Base-by-base conservation (phyloP, 2,329 filamentous ascomycete genomes). In the Phyllosticta ampelicida region DNA sequence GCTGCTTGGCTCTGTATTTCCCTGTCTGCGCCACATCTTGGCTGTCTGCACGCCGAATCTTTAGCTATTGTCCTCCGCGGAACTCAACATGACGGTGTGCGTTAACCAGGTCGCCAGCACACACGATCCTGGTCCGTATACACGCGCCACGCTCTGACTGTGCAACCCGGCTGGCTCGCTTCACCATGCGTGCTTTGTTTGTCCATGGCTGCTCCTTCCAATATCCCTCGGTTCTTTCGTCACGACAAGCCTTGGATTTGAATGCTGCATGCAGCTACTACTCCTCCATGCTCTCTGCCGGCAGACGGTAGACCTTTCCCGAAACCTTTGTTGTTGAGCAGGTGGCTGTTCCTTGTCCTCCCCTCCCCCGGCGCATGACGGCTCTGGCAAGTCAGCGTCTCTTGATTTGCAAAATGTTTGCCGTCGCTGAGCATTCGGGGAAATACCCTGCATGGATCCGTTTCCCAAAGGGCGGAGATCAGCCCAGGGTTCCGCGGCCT, bases 391-490 rank as follows among this genome's bases (percentile, higher is more conserved):
- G 55, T 58, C 55, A 58, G 55, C 30, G 55, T 20, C 36, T 51
- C 23, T 49, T 30, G 20, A 53, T 58, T 58, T 53, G 19, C 50
- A 58, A 58, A 51, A 50, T 58, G 51, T 48, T 49, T 16, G 51
- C 55, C 16, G 49, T 26, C 49, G 20, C 30, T 28, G 50, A 5
- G 55, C 36, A 51, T 51, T 57, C 51, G 51, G 55, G 55, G 50
- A 53, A 49, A 58, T 53, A 30, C 55, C 56, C 52, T 58, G 56
- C 56, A 58, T 58, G 56, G 51, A 54, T 58, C 56, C 30, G 51
- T 52, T 48, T 58, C 51, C 19, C 56, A 26, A 26, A n/a, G 51
- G 51, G 26, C 18, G 28, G 20, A 19, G 56, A 56, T 36, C 51
- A 51, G 56, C 56, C 28, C 28, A 51, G 51, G 56, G 56, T 26